These are phyloP conservation scores for Dictyophora rubrovolvata DNA, from an alignment of 768 basidiomycete species.

Conservation along the genomic window DNA sequence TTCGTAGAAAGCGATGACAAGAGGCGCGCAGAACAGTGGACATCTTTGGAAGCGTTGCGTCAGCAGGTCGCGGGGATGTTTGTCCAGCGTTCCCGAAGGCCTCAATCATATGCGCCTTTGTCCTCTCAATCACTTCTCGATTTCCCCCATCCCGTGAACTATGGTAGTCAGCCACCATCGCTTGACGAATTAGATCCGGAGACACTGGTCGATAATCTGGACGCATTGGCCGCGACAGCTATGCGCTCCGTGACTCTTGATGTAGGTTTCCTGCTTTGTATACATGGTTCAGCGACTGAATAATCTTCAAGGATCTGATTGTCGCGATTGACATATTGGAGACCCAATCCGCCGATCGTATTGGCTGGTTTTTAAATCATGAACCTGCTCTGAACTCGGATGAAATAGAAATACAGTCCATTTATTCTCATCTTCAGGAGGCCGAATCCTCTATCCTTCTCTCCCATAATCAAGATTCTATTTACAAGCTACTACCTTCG, in stretches of 20 bases:
- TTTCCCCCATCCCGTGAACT: constrained; percentile 13
- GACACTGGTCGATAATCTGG: constrained; percentile 67
- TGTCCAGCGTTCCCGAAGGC: constrained; percentile 50
- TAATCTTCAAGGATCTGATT: constrained; percentile 53
- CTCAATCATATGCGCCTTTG: constrained; percentile 17
- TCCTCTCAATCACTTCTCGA: constrained; percentile 1
- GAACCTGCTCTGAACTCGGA: constrained; percentile 51
- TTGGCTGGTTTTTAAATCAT: constrained; percentile 62
- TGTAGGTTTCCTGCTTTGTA: constrained; percentile 28
- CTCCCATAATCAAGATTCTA: constrained; percentile 53
- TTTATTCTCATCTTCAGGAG: constrained; percentile 64
- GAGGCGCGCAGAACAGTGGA: constrained; percentile 27
- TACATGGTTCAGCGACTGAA: neutral
- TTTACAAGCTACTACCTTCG: constrained; percentile 69
- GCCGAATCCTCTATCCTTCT: constrained; percentile 65
- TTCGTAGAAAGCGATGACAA: constrained; percentile 32
- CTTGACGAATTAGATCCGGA: constrained; percentile 55
- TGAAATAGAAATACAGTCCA: constrained; percentile 65
- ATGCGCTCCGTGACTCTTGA: constrained; percentile 72
- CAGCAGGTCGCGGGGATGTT: constrained; percentile 36
- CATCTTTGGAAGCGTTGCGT: constrained; percentile 35
- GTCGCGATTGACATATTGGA: constrained; percentile 70
- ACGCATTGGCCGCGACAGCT: constrained; percentile 65
- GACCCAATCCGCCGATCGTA: constrained; percentile 68
- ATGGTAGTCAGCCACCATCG: constrained; percentile 43